A percentile compares a stretch with the other conserved stretches of the same genome.
Evolutionary conservation across 192 early-diverging fungal species (phyloP).

Genomic region (Coemansia javaensis): DNA sequence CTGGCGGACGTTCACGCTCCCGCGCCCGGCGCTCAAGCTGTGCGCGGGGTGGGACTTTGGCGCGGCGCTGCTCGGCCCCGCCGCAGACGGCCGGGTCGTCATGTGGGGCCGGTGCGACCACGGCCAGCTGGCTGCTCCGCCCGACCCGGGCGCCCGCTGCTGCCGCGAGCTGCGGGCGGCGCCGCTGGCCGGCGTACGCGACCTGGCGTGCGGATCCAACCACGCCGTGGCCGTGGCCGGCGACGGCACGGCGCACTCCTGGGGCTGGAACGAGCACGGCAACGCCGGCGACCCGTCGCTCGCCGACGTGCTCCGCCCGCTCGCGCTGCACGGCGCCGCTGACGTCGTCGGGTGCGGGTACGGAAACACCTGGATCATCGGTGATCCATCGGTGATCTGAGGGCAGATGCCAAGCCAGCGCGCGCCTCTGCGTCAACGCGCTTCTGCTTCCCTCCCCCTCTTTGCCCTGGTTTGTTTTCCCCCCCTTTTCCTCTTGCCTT

Average conservation of each 20-base stretch:
- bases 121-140: constrained; percentile 55
- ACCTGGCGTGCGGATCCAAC: constrained; percentile 70
- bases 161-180: constrained; percentile 13
- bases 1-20: constrained; percentile 10
- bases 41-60: constrained; percentile 49
- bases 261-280: constrained; percentile 97
- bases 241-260: constrained; percentile 52
- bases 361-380: constrained; percentile 18
- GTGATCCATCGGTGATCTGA: background rate
- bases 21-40: constrained; percentile 10
- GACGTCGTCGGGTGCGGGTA: constrained; percentile 35
- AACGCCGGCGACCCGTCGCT: constrained; percentile 65
- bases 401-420: too few relatives aligned
- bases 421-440: too few relatives aligned
- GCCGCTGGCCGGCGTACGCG: constrained; percentile 3
- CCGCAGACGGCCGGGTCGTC: constrained; percentile 27
- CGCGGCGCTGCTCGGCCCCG: constrained; percentile 59
- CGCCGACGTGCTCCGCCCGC: constrained; percentile 20
- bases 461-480: too few relatives aligned
- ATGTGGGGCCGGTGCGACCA: constrained; percentile 78
- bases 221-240: constrained; percentile 57
- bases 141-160: background rate
- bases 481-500: too few relatives aligned
- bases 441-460: too few relatives aligned
- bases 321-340: background rate